Conservation (phyloP, 192 early-diverging fungal genomes). For the Podila horticola region DNA sequence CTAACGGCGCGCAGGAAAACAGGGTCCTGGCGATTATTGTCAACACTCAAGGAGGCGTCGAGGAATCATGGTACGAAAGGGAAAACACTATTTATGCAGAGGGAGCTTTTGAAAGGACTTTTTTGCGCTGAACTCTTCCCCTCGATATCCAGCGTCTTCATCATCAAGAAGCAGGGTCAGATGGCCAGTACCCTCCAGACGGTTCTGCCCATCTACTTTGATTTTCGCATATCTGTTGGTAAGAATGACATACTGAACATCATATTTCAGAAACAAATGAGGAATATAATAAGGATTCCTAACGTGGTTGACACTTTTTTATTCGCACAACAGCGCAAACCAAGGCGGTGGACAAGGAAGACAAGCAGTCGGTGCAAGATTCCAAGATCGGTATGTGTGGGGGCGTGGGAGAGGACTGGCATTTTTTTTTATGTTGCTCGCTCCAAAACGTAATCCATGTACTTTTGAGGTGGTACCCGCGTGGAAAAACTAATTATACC, state of each 20-base stretch:
- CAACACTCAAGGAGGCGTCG: conserved; percentile 46
- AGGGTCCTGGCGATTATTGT: conserved; percentile 43
- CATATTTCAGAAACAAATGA: not conserved
- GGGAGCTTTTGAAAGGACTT: not conserved
- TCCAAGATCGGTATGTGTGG: conserved; percentile 24
- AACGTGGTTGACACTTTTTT: not conserved
- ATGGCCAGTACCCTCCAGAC: conserved; percentile 29
- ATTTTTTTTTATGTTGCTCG: not conserved
- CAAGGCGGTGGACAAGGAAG: conserved; percentile 35
- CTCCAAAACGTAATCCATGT: not conserved
- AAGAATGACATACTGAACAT: not conserved
- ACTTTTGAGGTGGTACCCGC: no score
- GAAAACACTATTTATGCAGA: not conserved
- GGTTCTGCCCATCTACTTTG: conserved; percentile 45
- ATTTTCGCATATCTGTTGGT: conserved; percentile 49
- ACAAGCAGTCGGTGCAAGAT: conserved; percentile 29
- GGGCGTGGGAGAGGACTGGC: not conserved
- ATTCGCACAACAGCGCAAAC: conserved; percentile 24
- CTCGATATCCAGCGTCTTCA: conserved; percentile 22
- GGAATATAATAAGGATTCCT: not conserved
- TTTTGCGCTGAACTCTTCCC: not conserved
- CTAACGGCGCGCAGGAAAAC: conserved; percentile 18
- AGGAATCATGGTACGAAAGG: conserved; percentile 34
- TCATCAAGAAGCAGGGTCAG: conserved; percentile 32
- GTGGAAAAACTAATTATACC: no score